Evolutionary conservation across 2,329 filamentous ascomycete species (phyloP), one percentile per base, ranked within the genome.

Genomic region (Chaetomiaceae sp.): DNA sequence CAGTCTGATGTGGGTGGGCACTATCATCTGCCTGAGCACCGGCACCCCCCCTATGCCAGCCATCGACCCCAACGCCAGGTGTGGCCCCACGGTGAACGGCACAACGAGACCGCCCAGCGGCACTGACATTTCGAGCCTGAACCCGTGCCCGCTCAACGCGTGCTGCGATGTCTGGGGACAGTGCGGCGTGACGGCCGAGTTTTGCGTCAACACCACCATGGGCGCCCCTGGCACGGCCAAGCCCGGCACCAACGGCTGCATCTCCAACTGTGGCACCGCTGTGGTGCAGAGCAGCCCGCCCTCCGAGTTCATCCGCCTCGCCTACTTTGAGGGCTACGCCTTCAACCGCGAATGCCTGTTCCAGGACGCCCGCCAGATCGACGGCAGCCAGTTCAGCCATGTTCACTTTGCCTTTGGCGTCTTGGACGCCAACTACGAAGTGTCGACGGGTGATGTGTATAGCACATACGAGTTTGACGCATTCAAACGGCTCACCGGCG

Each of bases 71-170:
- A 69, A 3, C 18, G 66, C 37, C 65, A 66, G 12, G 50, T 65
- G 1, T 74, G 74, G 75, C 1, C 74, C 73, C 2, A 62, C 67
- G 33, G 62, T 67, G 0, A 63, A 64, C 4, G 68, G 68, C 1
- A 72, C 35, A 7, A 6, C 22, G 26, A 20, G 29, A 29, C 5
- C 38, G 18, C 5, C 14, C 33, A 19, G 6, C 33, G 18, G 12
- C 15, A 19, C 15, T 7, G 12, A 12, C 10, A 35, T 35, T 12
- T 15, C 45, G 47, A 60, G 63, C 45, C 56, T 61, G 34, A 53
- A 53, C 17, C 49, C 49, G 4, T 56, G 52, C 30, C 47, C 50
- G 1, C 50, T 54, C 14, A 54, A 50, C 1, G 35, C 71, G 0
- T 42, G 53, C 53, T 71, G 68, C 52, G 62, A 65, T 14, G 56